Percentiles rank a stretch among this genome's conserved stretches.
These are phyloP conservation scores for Hypoxylon sp. DNA, from an alignment of 2,329 filamentous ascomycete species.

Conservation along the genomic window DNA sequence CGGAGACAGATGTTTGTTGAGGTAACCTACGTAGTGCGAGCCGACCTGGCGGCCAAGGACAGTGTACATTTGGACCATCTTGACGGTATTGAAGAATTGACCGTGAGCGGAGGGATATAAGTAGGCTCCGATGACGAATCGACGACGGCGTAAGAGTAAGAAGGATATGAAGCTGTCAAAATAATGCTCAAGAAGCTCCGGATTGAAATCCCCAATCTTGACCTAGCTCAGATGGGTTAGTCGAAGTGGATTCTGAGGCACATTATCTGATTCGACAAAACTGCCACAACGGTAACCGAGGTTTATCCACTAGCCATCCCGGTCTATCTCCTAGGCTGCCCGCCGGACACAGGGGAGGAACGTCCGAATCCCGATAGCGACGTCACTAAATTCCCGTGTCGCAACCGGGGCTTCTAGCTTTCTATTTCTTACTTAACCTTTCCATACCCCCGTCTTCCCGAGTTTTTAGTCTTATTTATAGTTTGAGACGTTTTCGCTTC, in stretches of 20 bases:
- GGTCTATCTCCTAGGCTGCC: conserved; percentile 2
- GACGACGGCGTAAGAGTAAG: conserved; percentile 38
- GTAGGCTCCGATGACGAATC: conserved; percentile 36
- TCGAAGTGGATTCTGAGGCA: conserved; percentile 16
- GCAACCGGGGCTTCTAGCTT: conserved; percentile 16
- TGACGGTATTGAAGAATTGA: conserved; percentile 55
- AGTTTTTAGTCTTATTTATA: background rate
- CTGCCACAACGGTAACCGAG: conserved; percentile 11
- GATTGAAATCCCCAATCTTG: conserved; percentile 44
- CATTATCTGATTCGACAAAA: conserved; percentile 26
- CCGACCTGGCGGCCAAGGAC: conserved; percentile 72
- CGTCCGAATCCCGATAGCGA: conserved; percentile 39
- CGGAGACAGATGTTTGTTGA: conserved; percentile 23
- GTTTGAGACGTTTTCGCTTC: background rate
- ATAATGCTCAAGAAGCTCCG: conserved; percentile 53
- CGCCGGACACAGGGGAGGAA: conserved; percentile 14
- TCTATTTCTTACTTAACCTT: conserved; percentile 24
- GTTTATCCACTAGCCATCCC: conserved; percentile 33
- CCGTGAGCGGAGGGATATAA: conserved; percentile 39
- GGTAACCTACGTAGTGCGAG: conserved; percentile 71
- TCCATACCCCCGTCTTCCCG: background rate
- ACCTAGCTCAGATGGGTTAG: conserved; percentile 31
- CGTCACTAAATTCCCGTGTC: conserved; percentile 36
- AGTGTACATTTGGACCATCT: conserved; percentile 67
- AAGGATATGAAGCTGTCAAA: conserved; percentile 48